Base-by-base conservation (phyloP, 108 stramenopile species). In the Cylindrotheca fusiformis region DNA sequence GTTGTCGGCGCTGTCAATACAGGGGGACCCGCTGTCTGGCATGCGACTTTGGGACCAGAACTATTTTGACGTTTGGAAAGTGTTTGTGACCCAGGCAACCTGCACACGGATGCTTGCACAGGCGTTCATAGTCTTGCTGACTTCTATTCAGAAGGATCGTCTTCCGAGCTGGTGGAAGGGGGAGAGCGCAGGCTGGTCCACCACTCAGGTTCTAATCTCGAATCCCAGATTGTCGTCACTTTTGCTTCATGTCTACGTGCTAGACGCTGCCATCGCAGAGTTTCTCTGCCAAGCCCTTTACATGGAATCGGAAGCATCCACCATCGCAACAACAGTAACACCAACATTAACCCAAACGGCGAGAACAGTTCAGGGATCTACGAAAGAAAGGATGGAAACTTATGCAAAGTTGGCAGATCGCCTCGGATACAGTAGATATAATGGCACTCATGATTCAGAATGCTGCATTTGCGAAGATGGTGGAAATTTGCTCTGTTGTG, bases 141-240 rank as follows among this genome's bases (percentile, higher is more conserved):
- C 55, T 5, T 65, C 67, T 19, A 46, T 74, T 17, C 48, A 73
- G 19, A 58, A 58, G 48, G 45, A 22, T 0, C 58, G 63, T 29
- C 50, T 79, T 12, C 78, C 78, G 22, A 6, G 18, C 19, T 79
- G 78, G 78, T 79, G 78, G 78, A 62, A 32, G 30, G 18, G 22
- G 17, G 36, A 48, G 1, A 46, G 41, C 19, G 48, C 31, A 14
- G 78, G 78, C 26, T 79, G 78, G 78, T 74, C 68, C n/a, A 69
- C 61, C 8, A 21, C 72, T 25, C 58, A 62, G 20, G 41, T 44
- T 20, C 8, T 74, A 1, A 51, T 79, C 60, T 25, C 47, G 12
- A 18, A 32, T 1, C 2, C 36, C 8, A 61, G 50, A 41, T 4
- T 67, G 6, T 74, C 72, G 4, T 27, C 58, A 10, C 24, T 79